A percentile compares a stretch with the other conserved stretches of the same genome.
Conservation (phyloP, 176 grass and related monocot species). For the Phragmites australis region DNA sequence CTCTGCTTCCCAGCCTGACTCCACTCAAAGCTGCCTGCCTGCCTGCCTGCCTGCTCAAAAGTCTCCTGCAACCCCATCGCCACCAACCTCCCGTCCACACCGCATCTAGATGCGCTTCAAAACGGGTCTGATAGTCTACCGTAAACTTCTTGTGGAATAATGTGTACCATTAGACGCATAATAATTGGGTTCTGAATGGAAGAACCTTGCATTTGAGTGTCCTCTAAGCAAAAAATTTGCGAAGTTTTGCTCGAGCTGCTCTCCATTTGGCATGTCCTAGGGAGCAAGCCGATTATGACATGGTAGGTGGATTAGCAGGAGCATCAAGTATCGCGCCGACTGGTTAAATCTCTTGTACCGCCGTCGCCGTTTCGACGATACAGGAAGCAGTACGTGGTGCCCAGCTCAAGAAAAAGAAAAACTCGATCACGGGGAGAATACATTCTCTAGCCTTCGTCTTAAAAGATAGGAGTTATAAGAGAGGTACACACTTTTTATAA, state of each 20-base stretch:
- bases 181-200: neutral
- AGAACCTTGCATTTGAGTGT: neutral
- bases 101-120: no score
- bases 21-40: neutral
- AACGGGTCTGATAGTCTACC: no score
- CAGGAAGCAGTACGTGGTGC: neutral
- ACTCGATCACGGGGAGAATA: no score
- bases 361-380: neutral
- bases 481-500: no score
- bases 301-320: conserved; percentile 1
- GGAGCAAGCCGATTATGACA: neutral
- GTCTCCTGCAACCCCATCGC: neutral
- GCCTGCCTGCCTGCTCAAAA: no score
- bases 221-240: neutral
- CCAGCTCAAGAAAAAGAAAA: neutral
- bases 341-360: neutral
- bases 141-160: no score
- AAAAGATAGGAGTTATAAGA: no score
- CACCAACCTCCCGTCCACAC: conserved; percentile 7
- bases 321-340: neutral
- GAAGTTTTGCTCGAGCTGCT: neutral
- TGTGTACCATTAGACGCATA: neutral
- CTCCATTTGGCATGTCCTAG: neutral
- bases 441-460: no score
- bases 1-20: conserved; percentile 6